Base-by-base conservation (phyloP, 2,329 filamentous ascomycete species). In the Claviceps cyperi region DNA sequence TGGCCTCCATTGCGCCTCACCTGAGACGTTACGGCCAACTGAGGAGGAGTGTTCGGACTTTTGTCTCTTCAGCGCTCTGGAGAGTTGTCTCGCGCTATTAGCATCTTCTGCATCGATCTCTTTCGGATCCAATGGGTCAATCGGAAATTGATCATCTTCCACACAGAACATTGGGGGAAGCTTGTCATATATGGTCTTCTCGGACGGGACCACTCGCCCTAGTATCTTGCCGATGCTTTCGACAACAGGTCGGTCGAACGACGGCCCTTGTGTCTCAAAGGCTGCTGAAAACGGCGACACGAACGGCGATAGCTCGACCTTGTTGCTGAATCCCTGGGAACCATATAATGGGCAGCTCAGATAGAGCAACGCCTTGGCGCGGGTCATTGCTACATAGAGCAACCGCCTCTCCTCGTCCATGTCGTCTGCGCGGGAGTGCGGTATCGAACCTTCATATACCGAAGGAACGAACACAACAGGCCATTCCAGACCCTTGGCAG, bases 401-500 rank as follows among this genome's bases (percentile, higher is more conserved):
- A 98, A 68, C 28, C 91, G 76, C 52, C 92, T 76, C 64, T 98
- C 91, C 65, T 98, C 91, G 51, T 91, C 84, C 3, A 76, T 73
- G 61, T 97, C 87, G 44, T 96, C 90, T 1, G 89, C 78, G 57
- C 90, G 77, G 2, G 83, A 84, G 63, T 97, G 91, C 4, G 91
- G 91, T 52, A 97, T 94, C 2, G 84, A 91, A 1, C 91, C 92
- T 45, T 89, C 80, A 61, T 94, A 95, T 24, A 88, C 84, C 1
- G 86, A 86, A 5, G 92, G 90, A 15, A 97, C 81, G 63, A 97
- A 97, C 1, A 97, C 88, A 1, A 95, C 76, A 0, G 91, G 91
- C 92, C 92, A 98, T 64, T 98, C 91, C 1, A 98, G 73, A 3
- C 91, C 91, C 65, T 98, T 98, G 2, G 91, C 88, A 0, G 90